Base-by-base conservation (phyloP, 2,329 filamentous ascomycete species). In the Paraphoma sp. region DNA sequence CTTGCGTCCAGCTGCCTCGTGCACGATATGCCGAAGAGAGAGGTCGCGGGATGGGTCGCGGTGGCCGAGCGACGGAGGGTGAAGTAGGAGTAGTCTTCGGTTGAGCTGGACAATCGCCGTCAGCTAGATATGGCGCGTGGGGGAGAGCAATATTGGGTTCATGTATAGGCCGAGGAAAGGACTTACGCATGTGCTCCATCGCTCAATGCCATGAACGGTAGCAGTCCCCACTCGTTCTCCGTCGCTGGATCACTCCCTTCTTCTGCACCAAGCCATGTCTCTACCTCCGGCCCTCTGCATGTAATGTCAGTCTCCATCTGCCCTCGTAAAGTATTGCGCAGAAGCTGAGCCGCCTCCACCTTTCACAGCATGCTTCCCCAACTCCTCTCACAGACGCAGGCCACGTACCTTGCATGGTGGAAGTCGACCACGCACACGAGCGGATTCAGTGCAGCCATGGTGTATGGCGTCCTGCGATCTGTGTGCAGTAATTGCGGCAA, bases 71-170 rank as follows among this genome's bases (percentile, higher is more conserved):
- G 86, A 56, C 92, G 84, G 49, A 99, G 87, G 8, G 94, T 98
- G 76, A 99, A 99, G 81, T 99, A 99, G 49, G 93, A 97, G 81
- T 98, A 99, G 79, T 98, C 95, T 79, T 99, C 95, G 55, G 89
- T 90, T 18, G 91, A 89, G 53, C 91, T 95, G 70, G 33, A 16
- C 0, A 30, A n/a, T 38, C 44, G 45, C 44, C 50, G 55, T 59
- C 42, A 60, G 53, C 36, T 44, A 48, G 9, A 28, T 11, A 16
- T 23, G 14, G 12, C 10, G 16, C 30, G 31, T 8, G 11, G 23
- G 9, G 41, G 10, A 49, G 31, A 12, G n/a, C 9, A 16, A 18
- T 1, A 47, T 42, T 29, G 52, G 9, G 30, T 45, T 3, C 14
- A 18, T 36, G 16, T 30, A 38, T 29, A 17, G 29, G 17, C 9